phyloP scores from a whole-genome alignment of 306 rosid species.

The Clitoria ternatea region DNA sequence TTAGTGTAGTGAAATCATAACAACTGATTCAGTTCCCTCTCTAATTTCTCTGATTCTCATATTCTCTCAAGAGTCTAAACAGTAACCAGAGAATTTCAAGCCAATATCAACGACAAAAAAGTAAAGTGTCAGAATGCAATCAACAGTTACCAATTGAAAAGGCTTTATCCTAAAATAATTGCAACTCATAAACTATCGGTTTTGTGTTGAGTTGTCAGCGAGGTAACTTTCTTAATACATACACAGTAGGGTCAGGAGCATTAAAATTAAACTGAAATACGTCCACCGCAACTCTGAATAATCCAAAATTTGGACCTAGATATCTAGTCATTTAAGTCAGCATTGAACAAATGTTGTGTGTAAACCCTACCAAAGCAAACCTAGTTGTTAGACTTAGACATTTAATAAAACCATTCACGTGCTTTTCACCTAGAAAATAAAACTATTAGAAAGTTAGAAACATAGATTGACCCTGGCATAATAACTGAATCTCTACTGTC shows the following conservation, averaged over 20 bases:
- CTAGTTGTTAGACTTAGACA: not conserved
- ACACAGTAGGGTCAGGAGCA: not conserved
- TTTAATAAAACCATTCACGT: not conserved
- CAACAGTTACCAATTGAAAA: not conserved
- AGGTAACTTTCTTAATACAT: not conserved
- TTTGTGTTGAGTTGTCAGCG: not conserved
- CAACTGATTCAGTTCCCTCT: too few species aligned
- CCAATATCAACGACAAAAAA: not conserved
- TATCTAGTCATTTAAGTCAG: not conserved
- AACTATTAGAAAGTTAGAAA: not conserved
- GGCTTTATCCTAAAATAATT: not conserved
- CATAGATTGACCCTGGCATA: not conserved
- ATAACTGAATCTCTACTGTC: not conserved
- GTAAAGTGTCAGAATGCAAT: not conserved
- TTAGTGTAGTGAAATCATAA: too few species aligned
- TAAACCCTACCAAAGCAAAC: not conserved
- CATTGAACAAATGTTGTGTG: not conserved
- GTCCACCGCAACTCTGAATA: not conserved
- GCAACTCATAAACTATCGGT: not conserved
- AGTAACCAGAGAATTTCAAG: not conserved
- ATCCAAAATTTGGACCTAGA: slow-evolving; percentile 1
- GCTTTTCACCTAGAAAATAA: not conserved
- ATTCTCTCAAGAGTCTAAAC: not conserved
- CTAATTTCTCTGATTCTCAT: too few species aligned
- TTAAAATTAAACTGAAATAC: not conserved